Evolutionary conservation across 2,329 filamentous ascomycete genomes (phyloP).

Genomic region (Capronia americana): DNA sequence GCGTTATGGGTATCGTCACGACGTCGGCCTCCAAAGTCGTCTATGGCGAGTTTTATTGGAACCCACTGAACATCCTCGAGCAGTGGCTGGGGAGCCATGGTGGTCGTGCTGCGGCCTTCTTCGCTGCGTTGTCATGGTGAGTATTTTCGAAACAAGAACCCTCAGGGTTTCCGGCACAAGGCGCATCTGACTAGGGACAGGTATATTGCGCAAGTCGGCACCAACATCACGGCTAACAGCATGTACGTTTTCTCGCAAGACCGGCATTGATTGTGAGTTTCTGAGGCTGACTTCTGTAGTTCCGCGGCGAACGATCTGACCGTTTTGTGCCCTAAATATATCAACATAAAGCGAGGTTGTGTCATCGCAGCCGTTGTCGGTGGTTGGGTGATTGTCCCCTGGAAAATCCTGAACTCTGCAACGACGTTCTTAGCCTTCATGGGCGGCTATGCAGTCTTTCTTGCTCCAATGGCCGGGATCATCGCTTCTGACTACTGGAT

Average conservation of each 20-base stretch:
- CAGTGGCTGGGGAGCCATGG: conserved; percentile 43
- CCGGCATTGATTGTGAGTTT: not conserved
- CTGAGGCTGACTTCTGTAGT: not conserved
- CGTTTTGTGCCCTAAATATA: conserved; percentile 58
- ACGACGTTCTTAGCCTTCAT: conserved; percentile 50
- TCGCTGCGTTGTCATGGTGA: conserved; percentile 60
- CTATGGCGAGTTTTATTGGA: conserved; percentile 48
- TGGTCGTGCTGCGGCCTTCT: conserved; percentile 53
- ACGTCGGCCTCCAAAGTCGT: conserved; percentile 54
- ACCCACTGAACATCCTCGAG: conserved; percentile 51
- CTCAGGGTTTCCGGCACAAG: not conserved
- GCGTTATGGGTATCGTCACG: conserved; percentile 63
- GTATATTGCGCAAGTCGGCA: conserved; percentile 60
- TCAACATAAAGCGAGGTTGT: conserved; percentile 59
- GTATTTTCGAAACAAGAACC: not conserved
- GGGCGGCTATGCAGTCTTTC: conserved; percentile 44
- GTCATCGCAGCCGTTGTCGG: conserved; percentile 48
- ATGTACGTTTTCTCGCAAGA: conserved; percentile 41
- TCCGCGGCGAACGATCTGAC: conserved; percentile 56
- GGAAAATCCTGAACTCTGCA: conserved; percentile 55
- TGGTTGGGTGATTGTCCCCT: conserved; percentile 54
- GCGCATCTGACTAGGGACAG: not conserved
- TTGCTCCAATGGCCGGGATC: conserved; percentile 41
- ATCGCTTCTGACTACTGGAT: conserved; percentile 41
- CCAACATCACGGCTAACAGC: conserved; percentile 61